A percentile compares a stretch with the other conserved stretches of the same genome.
phyloP scores from a whole-genome alignment of 2,329 filamentous ascomycete species.

The Trichoderma harzianum region DNA sequence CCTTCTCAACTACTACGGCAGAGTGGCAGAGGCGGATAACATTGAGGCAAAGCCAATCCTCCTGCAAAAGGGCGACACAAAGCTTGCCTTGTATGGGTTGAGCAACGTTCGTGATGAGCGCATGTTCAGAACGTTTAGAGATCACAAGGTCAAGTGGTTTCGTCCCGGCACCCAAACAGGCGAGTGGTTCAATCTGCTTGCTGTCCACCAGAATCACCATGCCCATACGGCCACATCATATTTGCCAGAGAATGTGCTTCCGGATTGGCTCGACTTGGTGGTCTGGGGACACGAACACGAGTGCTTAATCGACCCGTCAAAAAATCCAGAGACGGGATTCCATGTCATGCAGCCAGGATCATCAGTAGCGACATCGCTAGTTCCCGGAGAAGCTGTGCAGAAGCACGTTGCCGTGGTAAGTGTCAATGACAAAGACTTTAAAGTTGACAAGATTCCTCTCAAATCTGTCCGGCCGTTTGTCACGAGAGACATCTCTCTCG shows the following conservation, averaged over 20 bases:
- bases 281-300: slow-evolving; percentile 99
- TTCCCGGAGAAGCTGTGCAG: slow-evolving; percentile 81
- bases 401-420: slow-evolving; percentile 89
- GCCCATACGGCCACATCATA: slow-evolving; percentile 92
- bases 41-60: slow-evolving; percentile 89
- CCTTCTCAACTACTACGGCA: slow-evolving; percentile 92
- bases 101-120: slow-evolving; percentile 96
- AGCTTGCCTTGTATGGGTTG: slow-evolving; percentile 87
- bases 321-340: slow-evolving; percentile 85
- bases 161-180: slow-evolving; percentile 72
- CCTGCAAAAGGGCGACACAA: slow-evolving; percentile 88
- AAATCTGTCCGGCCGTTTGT: slow-evolving; percentile 90
- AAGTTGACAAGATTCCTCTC: slow-evolving; percentile 73
- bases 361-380: slow-evolving; percentile 88
- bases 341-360: slow-evolving; percentile 97
- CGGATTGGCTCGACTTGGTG: slow-evolving; percentile 84
- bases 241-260: slow-evolving; percentile 87
- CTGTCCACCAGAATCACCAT: slow-evolving; percentile 94
- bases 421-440: slow-evolving; percentile 79
- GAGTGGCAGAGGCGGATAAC: slow-evolving; percentile 87
- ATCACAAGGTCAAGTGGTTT: slow-evolving; percentile 92
- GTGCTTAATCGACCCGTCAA: slow-evolving; percentile 78
- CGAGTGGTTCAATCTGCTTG: slow-evolving; percentile 96
- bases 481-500: slow-evolving; percentile 75
- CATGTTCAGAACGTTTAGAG: slow-evolving; percentile 87